These are phyloP conservation scores for Yamadazyma membranifaciens DNA, from an alignment of 1,139 yeast species.

Conservation along the genomic window DNA sequence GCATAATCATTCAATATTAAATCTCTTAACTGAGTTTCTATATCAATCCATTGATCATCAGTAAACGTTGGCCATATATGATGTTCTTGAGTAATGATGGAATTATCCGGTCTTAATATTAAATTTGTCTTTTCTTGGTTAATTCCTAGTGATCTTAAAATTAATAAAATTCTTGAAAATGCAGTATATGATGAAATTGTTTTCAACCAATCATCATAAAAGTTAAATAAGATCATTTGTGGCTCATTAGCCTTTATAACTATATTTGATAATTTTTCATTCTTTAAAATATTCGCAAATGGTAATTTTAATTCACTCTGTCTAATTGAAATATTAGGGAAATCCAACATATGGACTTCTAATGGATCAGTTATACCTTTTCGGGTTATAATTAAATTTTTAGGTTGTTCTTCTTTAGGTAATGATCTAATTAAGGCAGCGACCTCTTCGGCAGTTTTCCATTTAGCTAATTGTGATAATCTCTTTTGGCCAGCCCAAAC, in stretches of 20 bases:
- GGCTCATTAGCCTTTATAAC: constrained; percentile 89
- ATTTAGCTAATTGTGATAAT: constrained; percentile 88
- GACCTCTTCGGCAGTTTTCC: constrained; percentile 99
- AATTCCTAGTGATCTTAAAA: constrained; percentile 77
- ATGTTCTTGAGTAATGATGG: constrained; percentile 67
- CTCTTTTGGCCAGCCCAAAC: constrained; percentile 98
- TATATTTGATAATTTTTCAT: constrained; percentile 76
- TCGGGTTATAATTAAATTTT: constrained; percentile 84
- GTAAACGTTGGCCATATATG: constrained; percentile 92
- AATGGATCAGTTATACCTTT: constrained; percentile 92
- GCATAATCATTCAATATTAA: constrained; percentile 84
- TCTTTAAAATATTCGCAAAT: constrained; percentile 80
- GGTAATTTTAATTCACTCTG: constrained; percentile 90
- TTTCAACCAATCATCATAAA: constrained; percentile 93
- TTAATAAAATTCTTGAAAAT: constrained; percentile 78
- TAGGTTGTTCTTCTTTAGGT: constrained; percentile 93
- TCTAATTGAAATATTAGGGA: constrained; percentile 87
- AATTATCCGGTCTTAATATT: constrained; percentile 73
- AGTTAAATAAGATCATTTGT: constrained; percentile 84
- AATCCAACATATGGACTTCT: constrained; percentile 95
- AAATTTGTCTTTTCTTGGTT: constrained; percentile 75
- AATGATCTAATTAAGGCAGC: constrained; percentile 86
- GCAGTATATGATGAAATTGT: constrained; percentile 88
- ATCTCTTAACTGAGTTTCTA: constrained; percentile 86
- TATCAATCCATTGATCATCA: constrained; percentile 89